Percentiles rank a stretch among this genome's conserved stretches.
Conservation (phyloP, 345 rosid species). For the Crucihimalaya himalaica region DNA sequence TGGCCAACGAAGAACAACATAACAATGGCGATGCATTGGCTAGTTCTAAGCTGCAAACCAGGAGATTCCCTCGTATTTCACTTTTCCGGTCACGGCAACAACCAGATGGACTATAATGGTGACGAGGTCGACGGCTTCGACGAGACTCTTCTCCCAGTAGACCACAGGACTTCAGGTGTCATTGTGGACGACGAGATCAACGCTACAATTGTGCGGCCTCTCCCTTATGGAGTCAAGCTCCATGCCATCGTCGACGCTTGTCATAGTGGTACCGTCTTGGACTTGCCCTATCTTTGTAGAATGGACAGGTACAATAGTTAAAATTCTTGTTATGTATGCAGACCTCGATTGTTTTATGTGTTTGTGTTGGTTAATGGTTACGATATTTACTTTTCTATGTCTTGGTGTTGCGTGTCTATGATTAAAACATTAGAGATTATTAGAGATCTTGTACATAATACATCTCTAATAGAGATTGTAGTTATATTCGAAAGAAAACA, state of each 20-base stretch:
- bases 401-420: background rate
- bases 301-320: constrained; percentile 64
- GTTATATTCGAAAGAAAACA: background rate
- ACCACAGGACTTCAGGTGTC: constrained; percentile 71
- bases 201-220: constrained; percentile 70
- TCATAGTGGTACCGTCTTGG: constrained; percentile 89
- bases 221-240: constrained; percentile 83
- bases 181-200: constrained; percentile 90
- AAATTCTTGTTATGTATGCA: background rate
- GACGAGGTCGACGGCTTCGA: constrained; percentile 90
- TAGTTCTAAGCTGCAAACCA: constrained; percentile 62
- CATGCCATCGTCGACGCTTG: constrained; percentile 92
- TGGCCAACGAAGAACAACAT: constrained; percentile 71
- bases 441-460: too few species aligned
- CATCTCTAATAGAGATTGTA: background rate
- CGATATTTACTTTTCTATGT: background rate
- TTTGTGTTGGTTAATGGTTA: background rate
- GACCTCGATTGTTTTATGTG: background rate
- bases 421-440: background rate
- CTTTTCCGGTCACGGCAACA: constrained; percentile 88
- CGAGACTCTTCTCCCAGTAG: constrained; percentile 84
- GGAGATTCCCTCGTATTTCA: constrained; percentile 92
- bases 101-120: constrained; percentile 56
- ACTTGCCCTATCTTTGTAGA: constrained; percentile 78
- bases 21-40: constrained; percentile 77